Percentiles rank a stretch among this genome's conserved stretches.
phyloP scores from a whole-genome alignment of 768 basidiomycete species.

The Megacollybia marginata region DNA sequence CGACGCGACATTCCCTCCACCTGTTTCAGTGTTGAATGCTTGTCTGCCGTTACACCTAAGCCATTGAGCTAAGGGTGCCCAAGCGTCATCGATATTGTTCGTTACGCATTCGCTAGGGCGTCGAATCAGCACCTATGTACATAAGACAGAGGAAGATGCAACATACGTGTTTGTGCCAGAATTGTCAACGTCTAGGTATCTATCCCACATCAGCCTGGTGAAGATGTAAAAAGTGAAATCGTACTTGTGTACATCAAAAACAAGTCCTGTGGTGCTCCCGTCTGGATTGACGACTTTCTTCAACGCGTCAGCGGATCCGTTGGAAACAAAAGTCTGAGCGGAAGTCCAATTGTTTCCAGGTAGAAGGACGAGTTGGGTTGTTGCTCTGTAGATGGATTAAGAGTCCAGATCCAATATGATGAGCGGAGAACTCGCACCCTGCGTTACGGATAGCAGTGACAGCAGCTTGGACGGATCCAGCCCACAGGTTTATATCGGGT shows the following conservation, averaged over 20 bases:
- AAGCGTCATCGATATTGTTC: conserved; percentile 42
- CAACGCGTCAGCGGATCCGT: conserved; percentile 43
- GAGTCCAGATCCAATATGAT: too few species aligned
- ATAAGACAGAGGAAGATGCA: too few species aligned
- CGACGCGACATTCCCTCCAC: conserved; percentile 44
- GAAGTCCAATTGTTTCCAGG: conserved; percentile 54
- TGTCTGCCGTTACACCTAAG: conserved; percentile 41
- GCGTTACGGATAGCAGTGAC: conserved; percentile 55
- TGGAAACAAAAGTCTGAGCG: conserved; percentile 42
- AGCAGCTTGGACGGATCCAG: conserved; percentile 45
- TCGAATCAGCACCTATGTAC: too few species aligned
- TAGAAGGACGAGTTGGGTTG: conserved; percentile 46
- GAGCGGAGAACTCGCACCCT: conserved; percentile 26
- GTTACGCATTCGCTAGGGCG: conserved; percentile 39
- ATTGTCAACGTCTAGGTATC: too few species aligned
- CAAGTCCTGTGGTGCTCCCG: conserved; percentile 33
- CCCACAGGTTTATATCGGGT: conserved; percentile 41
- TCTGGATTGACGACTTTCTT: conserved; percentile 37
- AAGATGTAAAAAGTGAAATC: too few species aligned
- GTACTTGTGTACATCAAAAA: too few species aligned
- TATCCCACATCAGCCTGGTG: too few species aligned
- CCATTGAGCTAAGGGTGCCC: conserved; percentile 41
- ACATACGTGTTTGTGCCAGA: too few species aligned
- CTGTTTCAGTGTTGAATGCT: conserved; percentile 55
- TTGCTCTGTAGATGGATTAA: conserved; percentile 39